phyloP scores from a whole-genome alignment of 1,284 basidiomycete genomes.

The Ganoderma multipileum region DNA sequence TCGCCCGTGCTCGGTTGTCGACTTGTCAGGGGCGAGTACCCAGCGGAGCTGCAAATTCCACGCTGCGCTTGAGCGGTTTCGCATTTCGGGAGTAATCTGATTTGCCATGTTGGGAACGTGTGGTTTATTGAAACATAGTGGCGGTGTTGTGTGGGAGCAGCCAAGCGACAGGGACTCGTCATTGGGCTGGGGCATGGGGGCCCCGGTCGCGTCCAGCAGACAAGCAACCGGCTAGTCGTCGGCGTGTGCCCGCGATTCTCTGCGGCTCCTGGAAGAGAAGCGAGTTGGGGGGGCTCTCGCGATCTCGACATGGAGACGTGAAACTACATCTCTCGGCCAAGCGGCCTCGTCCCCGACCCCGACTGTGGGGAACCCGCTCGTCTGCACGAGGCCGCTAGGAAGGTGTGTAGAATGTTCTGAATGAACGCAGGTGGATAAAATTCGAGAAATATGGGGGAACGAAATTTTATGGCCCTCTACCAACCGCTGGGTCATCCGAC shows the following conservation, averaged over 20 bases:
- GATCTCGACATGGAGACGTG: not conserved
- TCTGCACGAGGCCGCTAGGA: not conserved
- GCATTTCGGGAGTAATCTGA: not conserved
- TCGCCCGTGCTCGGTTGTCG: not conserved
- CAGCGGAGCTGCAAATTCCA: not conserved
- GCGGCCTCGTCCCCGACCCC: not conserved
- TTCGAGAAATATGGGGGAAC: not conserved
- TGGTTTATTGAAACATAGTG: conserved; percentile 4
- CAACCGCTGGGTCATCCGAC: not conserved
- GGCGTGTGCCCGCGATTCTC: not conserved
- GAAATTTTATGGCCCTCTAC: not conserved
- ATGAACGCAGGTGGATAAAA: not conserved
- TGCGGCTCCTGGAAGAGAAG: not conserved
- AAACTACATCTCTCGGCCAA: not conserved
- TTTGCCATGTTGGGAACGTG: conserved; percentile 1
- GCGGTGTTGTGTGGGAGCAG: not conserved
- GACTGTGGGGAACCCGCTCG: not conserved
- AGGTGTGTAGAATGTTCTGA: not conserved
- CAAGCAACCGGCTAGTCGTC: not conserved
- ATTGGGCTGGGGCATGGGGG: not conserved
- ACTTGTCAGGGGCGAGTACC: not conserved
- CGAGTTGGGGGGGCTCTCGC: not conserved
- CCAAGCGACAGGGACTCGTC: not conserved
- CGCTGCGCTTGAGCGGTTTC: not conserved
- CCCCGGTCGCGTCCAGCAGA: not conserved